These are phyloP conservation scores for Ustulina deusta DNA, from an alignment of 2,329 filamentous ascomycete species.

Conservation along the genomic window DNA sequence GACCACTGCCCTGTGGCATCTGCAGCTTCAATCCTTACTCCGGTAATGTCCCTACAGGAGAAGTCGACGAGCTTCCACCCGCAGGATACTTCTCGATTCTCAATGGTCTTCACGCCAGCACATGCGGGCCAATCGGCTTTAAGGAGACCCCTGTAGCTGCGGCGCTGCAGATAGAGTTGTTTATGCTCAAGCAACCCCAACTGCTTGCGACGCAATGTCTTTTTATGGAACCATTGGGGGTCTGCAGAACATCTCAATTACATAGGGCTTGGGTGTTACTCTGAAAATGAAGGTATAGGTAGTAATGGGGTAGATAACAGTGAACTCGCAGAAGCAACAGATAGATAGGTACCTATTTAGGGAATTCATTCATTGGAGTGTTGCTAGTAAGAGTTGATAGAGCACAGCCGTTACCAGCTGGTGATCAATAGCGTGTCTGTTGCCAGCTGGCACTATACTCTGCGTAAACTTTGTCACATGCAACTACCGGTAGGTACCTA, in stretches of 20 bases:
- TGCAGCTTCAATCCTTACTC: slow-evolving; percentile 70
- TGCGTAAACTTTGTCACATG: neutral
- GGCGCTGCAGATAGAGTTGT: slow-evolving; percentile 21
- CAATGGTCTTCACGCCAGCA: slow-evolving; percentile 48
- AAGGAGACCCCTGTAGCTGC: slow-evolving; percentile 20
- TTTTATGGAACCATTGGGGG: neutral
- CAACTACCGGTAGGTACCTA: neutral
- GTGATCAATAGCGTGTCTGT: neutral
- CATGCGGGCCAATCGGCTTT: slow-evolving; percentile 38
- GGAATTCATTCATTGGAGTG: too few species aligned
- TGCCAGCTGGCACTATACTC: neutral
- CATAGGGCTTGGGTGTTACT: neutral
- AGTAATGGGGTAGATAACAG: neutral
- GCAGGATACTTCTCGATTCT: slow-evolving; percentile 50
- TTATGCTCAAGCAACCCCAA: slow-evolving; percentile 27
- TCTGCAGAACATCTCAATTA: neutral
- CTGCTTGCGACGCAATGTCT: slow-evolving; percentile 14
- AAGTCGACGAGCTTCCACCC: slow-evolving; percentile 53
- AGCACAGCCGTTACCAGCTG: neutral
- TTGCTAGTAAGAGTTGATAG: neutral
- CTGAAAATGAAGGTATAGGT: neutral
- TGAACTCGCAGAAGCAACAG: neutral
- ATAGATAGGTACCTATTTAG: too few species aligned
- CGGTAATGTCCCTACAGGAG: slow-evolving; percentile 59
- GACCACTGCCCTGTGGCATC: slow-evolving; percentile 63